A percentile compares a stretch with the other conserved stretches of the same genome.
Evolutionary conservation across 208 protist species (phyloP).

Genomic region (Wallacemonas sp.): DNA sequence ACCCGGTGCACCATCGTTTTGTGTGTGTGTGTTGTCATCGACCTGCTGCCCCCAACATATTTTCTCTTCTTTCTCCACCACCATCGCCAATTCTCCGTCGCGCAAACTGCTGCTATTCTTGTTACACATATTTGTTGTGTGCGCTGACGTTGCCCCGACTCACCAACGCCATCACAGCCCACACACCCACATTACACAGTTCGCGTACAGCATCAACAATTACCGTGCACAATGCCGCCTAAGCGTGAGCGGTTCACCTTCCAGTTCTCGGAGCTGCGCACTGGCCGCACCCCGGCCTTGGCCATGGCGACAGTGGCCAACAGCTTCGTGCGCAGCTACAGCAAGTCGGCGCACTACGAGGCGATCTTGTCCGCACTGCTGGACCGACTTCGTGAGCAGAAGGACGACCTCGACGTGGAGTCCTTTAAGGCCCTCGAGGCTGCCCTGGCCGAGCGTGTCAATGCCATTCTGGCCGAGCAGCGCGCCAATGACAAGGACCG

Average conservation of each 20-base stretch:
- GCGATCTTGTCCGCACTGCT: conserved; percentile 48
- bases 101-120: background rate
- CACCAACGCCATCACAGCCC: background rate
- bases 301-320: conserved; percentile 61
- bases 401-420: conserved; percentile 33
- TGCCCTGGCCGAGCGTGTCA: conserved; percentile 44
- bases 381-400: conserved; percentile 28
- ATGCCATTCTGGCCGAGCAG: conserved; percentile 56
- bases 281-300: conserved; percentile 38
- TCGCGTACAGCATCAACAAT: too few relatives aligned
- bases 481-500: conserved; percentile 62
- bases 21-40: background rate
- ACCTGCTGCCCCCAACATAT: background rate
- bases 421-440: conserved; percentile 42
- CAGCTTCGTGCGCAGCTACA: conserved; percentile 62
- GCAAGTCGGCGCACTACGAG: conserved; percentile 52
- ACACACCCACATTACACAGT: too few relatives aligned
- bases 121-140: background rate
- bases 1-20: too few relatives aligned
- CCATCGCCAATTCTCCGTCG: background rate
- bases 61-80: background rate
- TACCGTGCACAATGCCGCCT: conserved; percentile 7
- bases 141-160: background rate
- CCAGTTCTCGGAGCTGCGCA: conserved; percentile 68
- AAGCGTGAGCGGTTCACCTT: conserved; percentile 66